These are phyloP conservation scores for Ophiostoma sp. DNA, from an alignment of 2,329 filamentous ascomycete genomes.

Conservation along the genomic window DNA sequence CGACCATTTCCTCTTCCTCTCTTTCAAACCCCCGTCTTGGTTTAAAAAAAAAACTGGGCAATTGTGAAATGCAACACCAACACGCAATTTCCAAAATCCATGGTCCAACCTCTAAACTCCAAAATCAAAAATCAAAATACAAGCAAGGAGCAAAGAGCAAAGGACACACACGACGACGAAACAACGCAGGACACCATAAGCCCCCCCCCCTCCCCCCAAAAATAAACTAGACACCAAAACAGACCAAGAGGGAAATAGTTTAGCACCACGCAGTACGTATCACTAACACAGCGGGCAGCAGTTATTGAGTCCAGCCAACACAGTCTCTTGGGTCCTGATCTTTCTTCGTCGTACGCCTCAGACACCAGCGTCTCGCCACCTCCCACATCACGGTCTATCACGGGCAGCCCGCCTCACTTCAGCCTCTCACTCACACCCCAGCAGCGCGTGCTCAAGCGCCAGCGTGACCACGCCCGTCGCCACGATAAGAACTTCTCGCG, in stretches of 20 bases:
- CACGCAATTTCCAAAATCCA: no score
- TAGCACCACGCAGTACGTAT: not conserved
- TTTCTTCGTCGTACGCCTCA: constrained; percentile 43
- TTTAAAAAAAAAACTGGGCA: not conserved
- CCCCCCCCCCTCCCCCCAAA: no score
- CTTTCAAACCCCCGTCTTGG: constrained; percentile 1
- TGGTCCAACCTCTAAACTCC: no score
- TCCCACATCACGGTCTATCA: constrained; percentile 47
- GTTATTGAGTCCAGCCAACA: constrained; percentile 34
- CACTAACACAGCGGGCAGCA: constrained; percentile 27
- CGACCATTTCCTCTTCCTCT: constrained; percentile 13
- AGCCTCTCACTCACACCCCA: constrained; percentile 45
- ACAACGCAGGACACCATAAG: not conserved
- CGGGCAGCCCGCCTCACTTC: constrained; percentile 51
- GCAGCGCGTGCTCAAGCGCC: constrained; percentile 57
- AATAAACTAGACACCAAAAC: not conserved
- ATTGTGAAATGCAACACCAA: not conserved
- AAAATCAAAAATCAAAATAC: not conserved
- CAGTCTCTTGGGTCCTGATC: constrained; percentile 41
- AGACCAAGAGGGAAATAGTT: not conserved
- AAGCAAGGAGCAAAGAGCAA: not conserved
- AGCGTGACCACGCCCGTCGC: constrained; percentile 54
- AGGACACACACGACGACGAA: not conserved
- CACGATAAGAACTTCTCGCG: constrained; percentile 51
- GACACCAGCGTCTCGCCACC: constrained; percentile 50